Evolutionary conservation across 176 grass and related monocot genomes (phyloP).

Genomic region (Tillandsia leiboldiana): DNA sequence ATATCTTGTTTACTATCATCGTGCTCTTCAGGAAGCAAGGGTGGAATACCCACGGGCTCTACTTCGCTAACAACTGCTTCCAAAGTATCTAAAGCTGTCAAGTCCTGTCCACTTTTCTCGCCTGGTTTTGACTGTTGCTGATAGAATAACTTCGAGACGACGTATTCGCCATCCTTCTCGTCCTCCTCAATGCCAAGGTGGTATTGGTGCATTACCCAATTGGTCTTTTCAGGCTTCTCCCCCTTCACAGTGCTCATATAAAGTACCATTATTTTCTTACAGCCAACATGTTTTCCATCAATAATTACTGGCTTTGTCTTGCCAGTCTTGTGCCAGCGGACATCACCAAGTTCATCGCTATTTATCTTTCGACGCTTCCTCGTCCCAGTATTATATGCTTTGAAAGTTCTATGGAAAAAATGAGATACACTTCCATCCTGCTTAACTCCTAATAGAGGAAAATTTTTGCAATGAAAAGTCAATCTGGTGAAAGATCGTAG

Average conservation of each 20-base stretch:
- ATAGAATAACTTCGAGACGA: constrained; percentile 83
- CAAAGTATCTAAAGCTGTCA: constrained; percentile 8
- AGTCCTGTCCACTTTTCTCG: constrained; percentile 48
- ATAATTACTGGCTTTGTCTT: constrained; percentile 82
- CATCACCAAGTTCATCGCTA: constrained; percentile 44
- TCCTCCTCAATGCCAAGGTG: constrained; percentile 84
- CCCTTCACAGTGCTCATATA: constrained; percentile 66
- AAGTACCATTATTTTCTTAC: constrained; percentile 96
- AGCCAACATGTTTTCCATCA: constrained; percentile 59
- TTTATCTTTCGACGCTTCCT: constrained; percentile 94
- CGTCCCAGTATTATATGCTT: constrained; percentile 87
- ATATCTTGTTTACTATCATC: constrained; percentile 25
- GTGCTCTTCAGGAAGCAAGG: constrained; percentile 33
- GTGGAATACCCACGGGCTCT: constrained; percentile 14
- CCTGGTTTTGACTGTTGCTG: constrained; percentile 65
- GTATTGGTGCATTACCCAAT: constrained; percentile 98
- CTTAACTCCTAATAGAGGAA: constrained; percentile 55
- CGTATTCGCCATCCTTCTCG: constrained; percentile 79
- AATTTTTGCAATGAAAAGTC: constrained; percentile 6
- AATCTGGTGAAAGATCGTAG: neutral
- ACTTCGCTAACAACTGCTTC: constrained; percentile 31
- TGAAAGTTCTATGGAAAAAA: constrained; percentile 93
- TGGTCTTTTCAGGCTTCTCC: constrained; percentile 74
- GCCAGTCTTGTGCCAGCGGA: constrained; percentile 97
- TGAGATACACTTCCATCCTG: constrained; percentile 84